Conservation (phyloP, 305 asterid species). For the Solanum hybrid region DNA sequence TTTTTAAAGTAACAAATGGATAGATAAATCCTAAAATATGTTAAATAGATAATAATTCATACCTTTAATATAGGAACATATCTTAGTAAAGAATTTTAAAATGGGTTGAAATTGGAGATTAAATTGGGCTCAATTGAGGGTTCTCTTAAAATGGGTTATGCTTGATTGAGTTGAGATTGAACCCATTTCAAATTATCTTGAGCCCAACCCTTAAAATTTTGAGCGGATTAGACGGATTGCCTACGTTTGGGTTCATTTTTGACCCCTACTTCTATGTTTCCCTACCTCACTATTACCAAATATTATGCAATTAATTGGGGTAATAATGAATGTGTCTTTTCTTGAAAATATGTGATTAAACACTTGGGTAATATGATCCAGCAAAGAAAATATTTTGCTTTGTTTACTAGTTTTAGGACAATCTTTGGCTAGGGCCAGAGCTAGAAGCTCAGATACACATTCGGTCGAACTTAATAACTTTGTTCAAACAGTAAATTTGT, state of each 20-base stretch:
- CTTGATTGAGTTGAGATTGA: too few species aligned
- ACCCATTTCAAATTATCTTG: too few species aligned
- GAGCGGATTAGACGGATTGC: accelerated
- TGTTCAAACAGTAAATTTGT: neutral
- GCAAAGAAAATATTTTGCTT: neutral
- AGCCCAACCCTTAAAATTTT: too few species aligned
- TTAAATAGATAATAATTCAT: too few species aligned
- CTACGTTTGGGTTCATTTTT: too few species aligned
- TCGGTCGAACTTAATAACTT: neutral
- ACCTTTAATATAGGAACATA: too few species aligned
- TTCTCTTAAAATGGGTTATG: too few species aligned
- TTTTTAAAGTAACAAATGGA: too few species aligned
- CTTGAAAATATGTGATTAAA: neutral
- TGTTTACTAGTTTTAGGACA: neutral
- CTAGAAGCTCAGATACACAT: neutral
- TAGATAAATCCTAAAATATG: too few species aligned
- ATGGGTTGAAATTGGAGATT: too few species aligned
- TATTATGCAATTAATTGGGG: neutral
- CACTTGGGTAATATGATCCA: neutral
- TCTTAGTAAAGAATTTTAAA: too few species aligned
- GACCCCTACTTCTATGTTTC: neutral
- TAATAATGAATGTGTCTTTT: neutral
- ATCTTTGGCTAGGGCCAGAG: neutral
- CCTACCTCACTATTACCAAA: neutral
- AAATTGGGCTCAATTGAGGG: too few species aligned